Base-by-base conservation (phyloP, 2,329 filamentous ascomycete genomes). In the Penicillium sp. region DNA sequence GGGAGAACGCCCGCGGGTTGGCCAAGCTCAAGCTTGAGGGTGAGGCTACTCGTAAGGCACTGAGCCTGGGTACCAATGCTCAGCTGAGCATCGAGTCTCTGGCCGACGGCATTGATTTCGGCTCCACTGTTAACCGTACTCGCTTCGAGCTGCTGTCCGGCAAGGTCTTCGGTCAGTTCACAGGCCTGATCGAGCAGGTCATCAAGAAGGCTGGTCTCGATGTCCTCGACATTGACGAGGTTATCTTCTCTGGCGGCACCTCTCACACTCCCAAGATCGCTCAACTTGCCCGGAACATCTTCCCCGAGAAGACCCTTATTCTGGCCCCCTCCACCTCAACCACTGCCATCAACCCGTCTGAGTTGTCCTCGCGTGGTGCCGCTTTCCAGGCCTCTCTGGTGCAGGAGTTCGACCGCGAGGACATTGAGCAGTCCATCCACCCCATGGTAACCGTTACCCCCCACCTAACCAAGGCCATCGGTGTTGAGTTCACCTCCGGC, bases 391-490 rank as follows among this genome's bases (percentile, higher is more conserved):
- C 93, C 25, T 94, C 84, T 45, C 75, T 98, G 50, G 88, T 98
- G 66, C 83, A 90, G 68, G 91, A 95, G 68, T 98, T 94, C 69
- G 93, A 98, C 58, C 78, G 81, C 54, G 83, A 88, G 53, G 91
- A 97, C 63, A 94, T 98, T 56, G 87, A 94, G 65, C 90, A 96
- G 76, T 94, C 87, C 48, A 94, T 89, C 33, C 91, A 98, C 75
- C 84, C 93, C 36, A 87, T 89, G 63, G 89, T 98, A 50, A 96
- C 91, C 21, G 91, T 90, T 11, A 89, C 94, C 36, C 88, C 89
- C 57, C 93, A 98, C 73, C 83, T 94, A 49, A 77, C 81, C 56
- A 86, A 90, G 63, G 86, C 91, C 48, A 86, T 98, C 49, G 93
- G 93, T 64, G 85, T 97, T 37, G 77, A 94, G 49, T 80, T 83